Evolutionary conservation across 2,329 filamentous ascomycete genomes (phyloP).

Genomic region (Fusarium tanahbumbuense): DNA sequence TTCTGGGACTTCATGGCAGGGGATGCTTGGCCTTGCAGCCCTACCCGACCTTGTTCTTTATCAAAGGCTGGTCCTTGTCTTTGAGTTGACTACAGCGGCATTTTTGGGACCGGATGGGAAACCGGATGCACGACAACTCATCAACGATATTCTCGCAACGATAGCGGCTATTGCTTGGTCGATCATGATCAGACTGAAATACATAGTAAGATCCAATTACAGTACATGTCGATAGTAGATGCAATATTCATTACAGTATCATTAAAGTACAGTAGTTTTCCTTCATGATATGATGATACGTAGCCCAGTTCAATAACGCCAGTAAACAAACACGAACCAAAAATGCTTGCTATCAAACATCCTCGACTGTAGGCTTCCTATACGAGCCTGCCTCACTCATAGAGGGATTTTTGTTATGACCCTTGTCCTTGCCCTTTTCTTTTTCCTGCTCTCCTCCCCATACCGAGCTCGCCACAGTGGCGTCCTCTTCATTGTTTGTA

Average conservation of each 20-base stretch:
- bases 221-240: background rate
- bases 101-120: conserved; percentile 16
- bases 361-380: conserved; percentile 44
- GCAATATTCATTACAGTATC: conserved; percentile 19
- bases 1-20: conserved; percentile 10
- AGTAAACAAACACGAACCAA: conserved; percentile 4
- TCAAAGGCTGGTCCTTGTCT: conserved; percentile 14
- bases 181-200: background rate
- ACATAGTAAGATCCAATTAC: background rate
- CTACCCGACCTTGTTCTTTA: background rate
- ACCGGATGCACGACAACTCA: conserved; percentile 38
- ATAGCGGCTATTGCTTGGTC: background rate
- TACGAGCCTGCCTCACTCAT: conserved; percentile 37
- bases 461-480: conserved; percentile 42
- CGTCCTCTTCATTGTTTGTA: conserved; percentile 35
- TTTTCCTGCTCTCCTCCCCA: conserved; percentile 26
- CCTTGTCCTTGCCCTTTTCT: conserved; percentile 10
- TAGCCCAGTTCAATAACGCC: conserved; percentile 26
- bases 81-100: conserved; percentile 13
- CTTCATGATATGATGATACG: conserved; percentile 1
- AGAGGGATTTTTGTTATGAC: conserved; percentile 16
- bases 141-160: background rate
- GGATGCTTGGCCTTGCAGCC: conserved; percentile 10
- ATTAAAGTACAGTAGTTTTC: conserved; percentile 16
- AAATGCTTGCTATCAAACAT: conserved; percentile 11